These are phyloP conservation scores for Penicillium sumatraense DNA, from an alignment of 2,329 filamentous ascomycete species.

Conservation along the genomic window DNA sequence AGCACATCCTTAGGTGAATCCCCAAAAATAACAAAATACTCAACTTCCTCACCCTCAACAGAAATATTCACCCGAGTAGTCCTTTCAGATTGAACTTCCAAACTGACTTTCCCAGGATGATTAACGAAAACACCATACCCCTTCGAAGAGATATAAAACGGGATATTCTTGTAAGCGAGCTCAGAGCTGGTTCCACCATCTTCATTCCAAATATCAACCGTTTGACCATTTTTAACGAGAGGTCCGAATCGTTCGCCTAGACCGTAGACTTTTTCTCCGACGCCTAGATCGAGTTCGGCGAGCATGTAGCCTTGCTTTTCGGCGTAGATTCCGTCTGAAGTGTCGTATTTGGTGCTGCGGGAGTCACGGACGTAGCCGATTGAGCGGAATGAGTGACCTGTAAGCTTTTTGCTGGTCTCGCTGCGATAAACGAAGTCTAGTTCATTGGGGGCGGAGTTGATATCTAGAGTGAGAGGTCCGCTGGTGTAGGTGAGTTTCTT, in stretches of 20 bases:
- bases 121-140: constrained; percentile 80
- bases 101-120: constrained; percentile 68
- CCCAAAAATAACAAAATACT: constrained; percentile 76
- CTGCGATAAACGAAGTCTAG: constrained; percentile 35
- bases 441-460: constrained; percentile 42
- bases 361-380: constrained; percentile 45
- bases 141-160: constrained; percentile 56
- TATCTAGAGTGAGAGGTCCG: constrained; percentile 36
- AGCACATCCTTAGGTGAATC: constrained; percentile 73
- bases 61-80: constrained; percentile 71
- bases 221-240: constrained; percentile 76
- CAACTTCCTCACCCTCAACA: constrained; percentile 70
- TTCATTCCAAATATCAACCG: constrained; percentile 66
- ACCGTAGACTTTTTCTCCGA: constrained; percentile 71
- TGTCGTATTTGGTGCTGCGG: constrained; percentile 36
- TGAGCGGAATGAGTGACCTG: constrained; percentile 44
- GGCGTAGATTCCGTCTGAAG: constrained; percentile 41
- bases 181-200: constrained; percentile 53
- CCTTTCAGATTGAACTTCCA: constrained; percentile 77
- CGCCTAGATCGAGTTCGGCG: constrained; percentile 42
- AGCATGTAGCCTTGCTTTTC: constrained; percentile 47
- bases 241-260: constrained; percentile 77
- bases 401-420: constrained; percentile 34
- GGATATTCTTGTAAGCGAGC: constrained; percentile 47
- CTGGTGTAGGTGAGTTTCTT: constrained; percentile 37